Conservation (phyloP, 768 basidiomycete genomes). For the Kwoniella bestiolae region DNA sequence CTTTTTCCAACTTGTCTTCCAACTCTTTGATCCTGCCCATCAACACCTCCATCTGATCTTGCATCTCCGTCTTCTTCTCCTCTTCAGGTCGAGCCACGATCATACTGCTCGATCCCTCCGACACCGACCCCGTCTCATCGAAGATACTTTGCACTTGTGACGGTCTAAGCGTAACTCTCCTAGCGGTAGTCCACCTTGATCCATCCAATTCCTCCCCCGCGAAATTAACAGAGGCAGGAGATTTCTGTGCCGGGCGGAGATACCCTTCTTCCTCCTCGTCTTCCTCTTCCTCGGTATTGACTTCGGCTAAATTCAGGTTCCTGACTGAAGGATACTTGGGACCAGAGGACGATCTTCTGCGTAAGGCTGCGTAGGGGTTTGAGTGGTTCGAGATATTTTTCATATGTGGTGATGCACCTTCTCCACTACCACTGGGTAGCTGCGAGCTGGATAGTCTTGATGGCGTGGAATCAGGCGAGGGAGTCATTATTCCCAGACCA, state of each 20-base stretch:
- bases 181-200: slow-evolving; percentile 29
- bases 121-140: not conserved
- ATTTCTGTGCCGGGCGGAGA: not conserved
- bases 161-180: slow-evolving; percentile 35
- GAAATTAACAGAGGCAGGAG: slow-evolving; percentile 6
- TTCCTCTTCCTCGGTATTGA: not conserved
- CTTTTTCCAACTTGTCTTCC: slow-evolving; percentile 14
- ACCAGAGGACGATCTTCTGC: slow-evolving; percentile 25
- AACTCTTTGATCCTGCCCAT: slow-evolving; percentile 37
- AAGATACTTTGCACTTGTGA: slow-evolving; percentile 27
- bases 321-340: slow-evolving; percentile 17
- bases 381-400: slow-evolving; percentile 22
- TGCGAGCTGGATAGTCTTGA: not conserved
- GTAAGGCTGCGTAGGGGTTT: slow-evolving; percentile 34
- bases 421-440: too few species aligned
- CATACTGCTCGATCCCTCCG: not conserved
- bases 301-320: slow-evolving; percentile 1
- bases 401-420: slow-evolving; percentile 22
- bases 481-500: slow-evolving; percentile 20
- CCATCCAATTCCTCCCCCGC: slow-evolving; percentile 18
- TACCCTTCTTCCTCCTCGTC: slow-evolving; percentile 16
- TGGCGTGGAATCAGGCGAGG: slow-evolving; percentile 15
- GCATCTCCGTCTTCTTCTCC: slow-evolving; percentile 23
- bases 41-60: slow-evolving; percentile 28
- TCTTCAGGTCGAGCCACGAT: not conserved